Evolutionary conservation across 495 filamentous ascomycete species (phyloP), one percentile per base, ranked within the genome.

Genomic region (Jackrogersella minutella): DNA sequence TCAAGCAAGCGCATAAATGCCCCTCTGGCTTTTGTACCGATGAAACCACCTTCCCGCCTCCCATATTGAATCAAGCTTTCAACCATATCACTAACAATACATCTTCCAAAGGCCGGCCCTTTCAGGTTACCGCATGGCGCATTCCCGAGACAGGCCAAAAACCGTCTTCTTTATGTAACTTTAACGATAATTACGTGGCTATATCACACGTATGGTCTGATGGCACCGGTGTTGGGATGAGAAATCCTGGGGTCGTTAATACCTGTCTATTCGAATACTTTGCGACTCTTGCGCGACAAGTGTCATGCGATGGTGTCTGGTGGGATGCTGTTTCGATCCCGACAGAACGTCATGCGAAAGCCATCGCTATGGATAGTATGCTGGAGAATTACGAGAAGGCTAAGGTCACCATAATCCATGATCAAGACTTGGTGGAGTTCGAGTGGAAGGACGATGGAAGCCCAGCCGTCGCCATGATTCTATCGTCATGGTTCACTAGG

Each of bases 341-440:
- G 1, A 36, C 5, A 5, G 37, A 62, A 14, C 40, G 46, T 1
- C 50, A 51, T 13, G 55, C 58, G 26, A 58, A 56, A 13, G 26
- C 33, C 24, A 60, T 26, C 14, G 68, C 63, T 0, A 30, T 75
- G 13, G 50, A 64, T 43, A 49, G n/a, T 6, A 75, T 75, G 68
- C 70, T 73, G 5, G 31, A 33, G 9, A 69, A 73, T 49, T 75
- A 69, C 54, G 19, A 65, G 36, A 62, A 66, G 5, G 76, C 77
- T 1, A 28, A 52, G 14, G 53, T 64, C 30, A 76, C 77, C 11
- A 34, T 79, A 0, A 58, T 77, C 0, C 76, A 79, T 31, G 77
- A 80, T 41, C 60, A 47, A 11, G 74, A 68, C 43, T 64, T 78
- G 11, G 55, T 69, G 11, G 72, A 66, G 7, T 71, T 75, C 26